These are phyloP conservation scores for Microthlaspi erraticum DNA, from an alignment of 345 rosid genomes.

Conservation along the genomic window DNA sequence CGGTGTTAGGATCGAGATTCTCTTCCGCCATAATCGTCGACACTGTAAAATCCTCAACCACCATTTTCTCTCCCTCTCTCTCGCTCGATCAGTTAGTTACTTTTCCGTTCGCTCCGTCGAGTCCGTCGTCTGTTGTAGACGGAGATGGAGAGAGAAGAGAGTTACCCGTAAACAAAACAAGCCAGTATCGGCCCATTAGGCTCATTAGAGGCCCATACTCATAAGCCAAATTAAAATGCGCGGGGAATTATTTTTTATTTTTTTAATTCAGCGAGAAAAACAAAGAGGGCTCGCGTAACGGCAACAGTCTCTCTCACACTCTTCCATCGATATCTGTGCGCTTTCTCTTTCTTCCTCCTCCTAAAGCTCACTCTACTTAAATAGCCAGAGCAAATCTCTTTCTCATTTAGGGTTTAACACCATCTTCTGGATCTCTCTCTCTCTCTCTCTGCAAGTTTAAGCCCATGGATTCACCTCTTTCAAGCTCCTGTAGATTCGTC, in stretches of 20 bases:
- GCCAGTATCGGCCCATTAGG: neutral
- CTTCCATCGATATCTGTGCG: slow-evolving; percentile 33
- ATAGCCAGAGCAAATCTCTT: slow-evolving; percentile 18
- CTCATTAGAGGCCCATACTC: slow-evolving; percentile 15
- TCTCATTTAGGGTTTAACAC: slow-evolving; percentile 38
- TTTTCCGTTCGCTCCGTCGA: slow-evolving; percentile 36
- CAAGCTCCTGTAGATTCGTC: slow-evolving; percentile 31
- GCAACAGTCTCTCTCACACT: slow-evolving; percentile 30
- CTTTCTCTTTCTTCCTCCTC: slow-evolving; percentile 16
- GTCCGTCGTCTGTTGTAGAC: slow-evolving; percentile 13
- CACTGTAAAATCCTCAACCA: slow-evolving; percentile 24
- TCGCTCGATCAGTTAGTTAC: slow-evolving; percentile 24
- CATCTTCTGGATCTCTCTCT: slow-evolving; percentile 4
- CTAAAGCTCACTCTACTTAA: slow-evolving; percentile 21
- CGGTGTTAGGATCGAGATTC: slow-evolving; percentile 41
- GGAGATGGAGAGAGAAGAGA: slow-evolving; percentile 6
- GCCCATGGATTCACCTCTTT: slow-evolving; percentile 35
- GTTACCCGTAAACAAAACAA: slow-evolving; percentile 4
- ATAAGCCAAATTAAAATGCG: slow-evolving; percentile 16
- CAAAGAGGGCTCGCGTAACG: slow-evolving; percentile 41
- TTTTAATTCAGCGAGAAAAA: slow-evolving; percentile 18
- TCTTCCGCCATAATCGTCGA: slow-evolving; percentile 24
- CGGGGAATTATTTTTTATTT: slow-evolving; percentile 13
- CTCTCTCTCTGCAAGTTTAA: neutral
- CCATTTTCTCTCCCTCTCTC: slow-evolving; percentile 26